A percentile compares a stretch with the other conserved stretches of the same genome.
phyloP scores from a whole-genome alignment of 2,329 filamentous ascomycete genomes.

The Penicillium sp. region DNA sequence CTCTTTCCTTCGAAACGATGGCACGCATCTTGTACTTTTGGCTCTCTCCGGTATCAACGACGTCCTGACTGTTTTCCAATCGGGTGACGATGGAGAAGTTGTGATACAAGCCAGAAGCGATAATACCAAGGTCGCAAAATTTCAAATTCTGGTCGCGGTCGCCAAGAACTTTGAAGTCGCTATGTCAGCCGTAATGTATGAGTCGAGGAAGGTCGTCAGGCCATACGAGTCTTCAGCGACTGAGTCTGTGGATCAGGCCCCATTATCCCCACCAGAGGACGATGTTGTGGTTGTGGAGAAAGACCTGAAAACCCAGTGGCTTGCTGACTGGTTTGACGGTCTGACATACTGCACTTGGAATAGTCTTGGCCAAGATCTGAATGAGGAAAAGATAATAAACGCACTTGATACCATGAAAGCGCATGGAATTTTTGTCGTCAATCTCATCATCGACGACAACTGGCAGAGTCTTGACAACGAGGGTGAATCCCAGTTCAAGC shows the following conservation, averaged over 20 bases:
- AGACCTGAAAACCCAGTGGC: constrained; percentile 60
- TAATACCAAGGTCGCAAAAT: constrained; percentile 56
- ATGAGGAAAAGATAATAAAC: constrained; percentile 74
- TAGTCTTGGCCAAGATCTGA: constrained; percentile 79
- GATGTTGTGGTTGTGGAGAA: constrained; percentile 50
- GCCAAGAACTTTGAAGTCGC: constrained; percentile 74
- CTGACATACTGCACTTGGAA: constrained; percentile 98
- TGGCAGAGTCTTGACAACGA: constrained; percentile 78
- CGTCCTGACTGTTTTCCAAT: constrained; percentile 70
- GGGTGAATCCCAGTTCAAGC: constrained; percentile 55
- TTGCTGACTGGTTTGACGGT: constrained; percentile 88
- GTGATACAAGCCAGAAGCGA: constrained; percentile 75
- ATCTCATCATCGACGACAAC: constrained; percentile 94
- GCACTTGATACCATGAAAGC: constrained; percentile 73
- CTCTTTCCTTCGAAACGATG: constrained; percentile 73
- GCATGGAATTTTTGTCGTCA: constrained; percentile 76
- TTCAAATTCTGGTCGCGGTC: constrained; percentile 70
- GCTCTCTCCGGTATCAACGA: constrained; percentile 75
- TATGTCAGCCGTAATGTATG: constrained; percentile 81
- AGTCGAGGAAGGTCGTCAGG: constrained; percentile 70
- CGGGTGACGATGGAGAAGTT: constrained; percentile 67
- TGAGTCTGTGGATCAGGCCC: constrained; percentile 25
- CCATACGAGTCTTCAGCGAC: constrained; percentile 29
- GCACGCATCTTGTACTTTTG: constrained; percentile 75
- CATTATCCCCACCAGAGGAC: constrained; percentile 41